Percentiles rank a stretch among this genome's conserved stretches.
phyloP scores from a whole-genome alignment of 768 basidiomycete species.

The Cyclocybe cylindracea region DNA sequence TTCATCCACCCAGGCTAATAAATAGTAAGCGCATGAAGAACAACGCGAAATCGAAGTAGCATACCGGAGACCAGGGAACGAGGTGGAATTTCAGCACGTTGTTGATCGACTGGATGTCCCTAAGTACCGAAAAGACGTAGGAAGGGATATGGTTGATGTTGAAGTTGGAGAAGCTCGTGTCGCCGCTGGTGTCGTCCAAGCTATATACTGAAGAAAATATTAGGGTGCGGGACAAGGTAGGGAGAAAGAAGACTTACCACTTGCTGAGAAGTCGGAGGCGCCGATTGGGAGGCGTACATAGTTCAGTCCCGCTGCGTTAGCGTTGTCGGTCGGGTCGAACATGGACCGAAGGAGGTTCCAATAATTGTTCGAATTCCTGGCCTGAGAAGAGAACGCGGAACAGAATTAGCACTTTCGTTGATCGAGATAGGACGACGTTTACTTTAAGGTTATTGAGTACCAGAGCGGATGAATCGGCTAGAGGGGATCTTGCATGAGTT shows the following conservation, averaged over 20 bases:
- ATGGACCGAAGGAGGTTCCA: constrained; percentile 57
- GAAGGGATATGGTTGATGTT: constrained; percentile 59
- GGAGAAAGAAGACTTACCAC: constrained; percentile 42
- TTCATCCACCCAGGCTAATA: constrained; percentile 82
- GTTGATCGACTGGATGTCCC: constrained; percentile 65
- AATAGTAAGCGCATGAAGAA: background rate
- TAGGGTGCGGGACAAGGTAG: constrained; percentile 1
- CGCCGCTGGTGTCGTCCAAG: constrained; percentile 62
- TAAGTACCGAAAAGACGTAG: constrained; percentile 61
- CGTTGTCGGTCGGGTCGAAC: constrained; percentile 63
- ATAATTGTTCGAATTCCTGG: constrained; percentile 55
- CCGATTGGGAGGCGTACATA: constrained; percentile 73
- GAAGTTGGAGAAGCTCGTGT: constrained; percentile 59
- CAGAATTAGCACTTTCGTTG: background rate
- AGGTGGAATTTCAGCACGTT: constrained; percentile 29
- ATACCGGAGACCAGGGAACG: constrained; percentile 72
- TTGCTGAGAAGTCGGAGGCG: constrained; percentile 71
- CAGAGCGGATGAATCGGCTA: constrained; percentile 74
- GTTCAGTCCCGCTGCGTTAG: constrained; percentile 64
- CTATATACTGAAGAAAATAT: constrained; percentile 51
- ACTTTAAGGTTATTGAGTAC: constrained; percentile 69
- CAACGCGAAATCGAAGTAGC: constrained; percentile 13
- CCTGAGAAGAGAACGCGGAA: constrained; percentile 27
- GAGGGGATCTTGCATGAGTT: background rate
- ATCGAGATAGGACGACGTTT: background rate